These are phyloP conservation scores for Paraphoma chrysanthemicola DNA, from an alignment of 2,329 filamentous ascomycete genomes.

Conservation along the genomic window DNA sequence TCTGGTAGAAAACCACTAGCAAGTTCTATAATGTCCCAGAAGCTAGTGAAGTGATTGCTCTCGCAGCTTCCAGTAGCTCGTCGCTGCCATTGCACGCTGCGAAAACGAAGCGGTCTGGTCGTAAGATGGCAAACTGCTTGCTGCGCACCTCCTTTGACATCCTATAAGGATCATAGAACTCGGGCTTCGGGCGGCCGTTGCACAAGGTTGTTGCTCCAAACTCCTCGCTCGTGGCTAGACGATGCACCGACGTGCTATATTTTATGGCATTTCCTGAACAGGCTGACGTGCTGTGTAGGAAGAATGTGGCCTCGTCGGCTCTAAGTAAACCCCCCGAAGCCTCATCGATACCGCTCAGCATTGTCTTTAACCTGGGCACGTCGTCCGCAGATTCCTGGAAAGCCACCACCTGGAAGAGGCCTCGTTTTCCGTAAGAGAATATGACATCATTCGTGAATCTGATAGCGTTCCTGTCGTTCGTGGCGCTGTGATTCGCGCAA, in stretches of 20 bases:
- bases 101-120: neutral
- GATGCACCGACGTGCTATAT: too few relatives aligned
- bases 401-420: neutral
- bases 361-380: neutral
- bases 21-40: too few relatives aligned
- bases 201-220: too few relatives aligned
- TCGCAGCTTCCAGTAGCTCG: too few relatives aligned
- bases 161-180: neutral
- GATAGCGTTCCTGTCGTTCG: neutral
- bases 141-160: neutral
- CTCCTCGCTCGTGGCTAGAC: too few relatives aligned
- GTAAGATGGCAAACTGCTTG: neutral
- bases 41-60: too few relatives aligned
- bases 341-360: too few relatives aligned
- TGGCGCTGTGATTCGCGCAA: neutral
- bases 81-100: neutral
- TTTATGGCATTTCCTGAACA: neutral
- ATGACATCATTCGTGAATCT: neutral
- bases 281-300: neutral
- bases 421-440: neutral
- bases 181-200: too few relatives aligned
- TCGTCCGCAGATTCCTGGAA: neutral
- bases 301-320: neutral
- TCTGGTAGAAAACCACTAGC: too few relatives aligned
- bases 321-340: neutral